Base-by-base conservation (phyloP, 2,329 filamentous ascomycete species). In the Neonectria ditissima region DNA sequence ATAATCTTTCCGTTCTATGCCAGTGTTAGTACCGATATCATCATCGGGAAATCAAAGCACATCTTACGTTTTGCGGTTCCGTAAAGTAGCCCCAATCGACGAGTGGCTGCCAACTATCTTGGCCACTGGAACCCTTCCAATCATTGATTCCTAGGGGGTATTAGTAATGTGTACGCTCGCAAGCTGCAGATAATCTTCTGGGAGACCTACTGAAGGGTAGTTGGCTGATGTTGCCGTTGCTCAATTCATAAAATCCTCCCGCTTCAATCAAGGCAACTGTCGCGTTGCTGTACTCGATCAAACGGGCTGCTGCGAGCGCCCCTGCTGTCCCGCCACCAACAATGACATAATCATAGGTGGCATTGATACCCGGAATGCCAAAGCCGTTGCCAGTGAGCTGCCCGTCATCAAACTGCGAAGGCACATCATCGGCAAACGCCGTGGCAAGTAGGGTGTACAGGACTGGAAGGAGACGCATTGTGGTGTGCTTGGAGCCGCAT, bases 331-430 rank as follows among this genome's bases (percentile, higher is more conserved):
- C 41, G 41, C 41, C 41, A 44, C 41, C 41, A 44, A 30, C 28
- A 30, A 30, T 30, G 8, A 30, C 28, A 30, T 44, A 44, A 44
- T 44, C 41, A 22, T 44, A 44, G 41, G 41, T 44, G 18, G 41
- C 57, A 32, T 61, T 61, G 58, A 61, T 61, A 43, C 58, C 58
- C 11, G 58, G 58, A 50, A 61, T 61, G 16, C 58, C 58, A 43
- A 61, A 61, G 11, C 58, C 58, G 10, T 61, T 61, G 5, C 58
- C 58, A 24, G 58, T 61, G 2, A 61, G 58, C 8, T 61, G 52
- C 20, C 58, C 28, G 24, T 57, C 52, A 41, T 61, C 58, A 11
- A 61, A 56, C 10, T 61, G 58, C 37, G 58, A 53, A 18, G 52
- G 58, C 10, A 61, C 53, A 24, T 61, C 58, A 26, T 61, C 58